A percentile compares a stretch with the other conserved stretches of the same genome.
These are phyloP conservation scores for Chalaropsis ovoidea DNA, from an alignment of 2,329 filamentous ascomycete species.

Conservation along the genomic window DNA sequence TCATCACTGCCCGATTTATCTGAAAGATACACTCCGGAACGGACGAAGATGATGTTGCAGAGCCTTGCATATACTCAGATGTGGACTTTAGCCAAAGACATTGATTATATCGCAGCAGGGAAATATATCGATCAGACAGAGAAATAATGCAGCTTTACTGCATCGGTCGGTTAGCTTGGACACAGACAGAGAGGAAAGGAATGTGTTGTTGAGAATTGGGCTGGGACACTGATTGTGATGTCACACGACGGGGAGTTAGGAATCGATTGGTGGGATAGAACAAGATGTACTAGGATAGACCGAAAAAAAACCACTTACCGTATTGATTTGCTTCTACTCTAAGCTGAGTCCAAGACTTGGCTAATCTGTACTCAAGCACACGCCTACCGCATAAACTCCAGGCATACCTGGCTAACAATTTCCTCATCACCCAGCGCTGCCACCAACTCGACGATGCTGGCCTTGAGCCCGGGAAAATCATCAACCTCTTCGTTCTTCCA, in stretches of 20 bases:
- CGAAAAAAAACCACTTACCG: background rate
- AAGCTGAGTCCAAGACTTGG: background rate
- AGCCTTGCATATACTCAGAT: too few species aligned
- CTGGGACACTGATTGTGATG: too few species aligned
- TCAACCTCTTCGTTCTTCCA: constrained; percentile 49
- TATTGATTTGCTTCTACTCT: background rate
- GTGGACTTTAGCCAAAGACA: too few species aligned
- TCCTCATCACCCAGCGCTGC: constrained; percentile 52
- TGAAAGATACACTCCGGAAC: too few species aligned
- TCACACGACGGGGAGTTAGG: background rate
- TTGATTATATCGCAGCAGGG: too few species aligned
- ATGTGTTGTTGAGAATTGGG: too few species aligned
- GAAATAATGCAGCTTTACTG: too few species aligned
- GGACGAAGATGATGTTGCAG: too few species aligned
- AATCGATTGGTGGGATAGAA: background rate
- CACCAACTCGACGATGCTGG: constrained; percentile 55
- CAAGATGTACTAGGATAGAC: background rate
- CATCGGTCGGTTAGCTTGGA: too few species aligned
- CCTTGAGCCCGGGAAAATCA: constrained; percentile 46
- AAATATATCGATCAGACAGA: too few species aligned
- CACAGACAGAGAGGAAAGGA: too few species aligned
- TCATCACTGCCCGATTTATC: too few species aligned
- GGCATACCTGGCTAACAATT: constrained; percentile 45
- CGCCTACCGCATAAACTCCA: constrained; percentile 41
- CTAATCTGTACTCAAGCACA: background rate